These are phyloP conservation scores for Trametes cubensis DNA, from an alignment of 768 basidiomycete species.

Conservation along the genomic window DNA sequence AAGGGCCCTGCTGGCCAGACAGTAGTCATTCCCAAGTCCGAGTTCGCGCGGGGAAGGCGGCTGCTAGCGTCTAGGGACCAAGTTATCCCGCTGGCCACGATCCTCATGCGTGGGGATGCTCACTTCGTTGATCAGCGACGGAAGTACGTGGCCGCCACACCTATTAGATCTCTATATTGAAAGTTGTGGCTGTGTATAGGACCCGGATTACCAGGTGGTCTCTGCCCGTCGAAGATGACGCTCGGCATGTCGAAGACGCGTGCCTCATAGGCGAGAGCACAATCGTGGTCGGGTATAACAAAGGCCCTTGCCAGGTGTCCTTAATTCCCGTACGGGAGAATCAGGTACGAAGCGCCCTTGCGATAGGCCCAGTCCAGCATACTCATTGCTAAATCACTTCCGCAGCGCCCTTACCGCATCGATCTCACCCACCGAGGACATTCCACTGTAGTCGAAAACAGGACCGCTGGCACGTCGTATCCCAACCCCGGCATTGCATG, in stretches of 20 bases:
- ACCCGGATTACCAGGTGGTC: conserved; percentile 23
- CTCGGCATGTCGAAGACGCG: conserved; percentile 48
- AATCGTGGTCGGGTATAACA: conserved; percentile 46
- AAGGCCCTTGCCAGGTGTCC: conserved; percentile 46
- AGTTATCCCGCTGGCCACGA: conserved; percentile 26
- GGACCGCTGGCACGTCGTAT: conserved; percentile 17
- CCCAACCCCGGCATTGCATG: conserved; percentile 42
- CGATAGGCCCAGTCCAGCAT: background rate
- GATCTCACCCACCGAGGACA: conserved; percentile 30
- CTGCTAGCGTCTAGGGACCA: conserved; percentile 27
- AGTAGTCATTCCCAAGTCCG: conserved; percentile 31
- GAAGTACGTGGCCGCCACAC: conserved; percentile 21
- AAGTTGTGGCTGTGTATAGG: conserved; percentile 22
- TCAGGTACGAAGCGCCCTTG: conserved; percentile 23
- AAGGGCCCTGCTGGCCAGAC: conserved; percentile 15
- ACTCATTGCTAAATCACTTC: conserved; percentile 7
- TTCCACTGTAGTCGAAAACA: conserved; percentile 34
- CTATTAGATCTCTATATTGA: conserved; percentile 8
- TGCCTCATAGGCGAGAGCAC: conserved; percentile 43
- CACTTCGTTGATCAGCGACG: conserved; percentile 32
- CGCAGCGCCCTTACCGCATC: conserved; percentile 23
- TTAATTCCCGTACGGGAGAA: conserved; percentile 38
- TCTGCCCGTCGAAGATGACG: conserved; percentile 21
- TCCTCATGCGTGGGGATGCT: conserved; percentile 35
- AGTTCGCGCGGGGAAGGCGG: conserved; percentile 30